Evolutionary conservation across 139 green algal genomes (phyloP).

Genomic region (Micractinium conductrix): DNA sequence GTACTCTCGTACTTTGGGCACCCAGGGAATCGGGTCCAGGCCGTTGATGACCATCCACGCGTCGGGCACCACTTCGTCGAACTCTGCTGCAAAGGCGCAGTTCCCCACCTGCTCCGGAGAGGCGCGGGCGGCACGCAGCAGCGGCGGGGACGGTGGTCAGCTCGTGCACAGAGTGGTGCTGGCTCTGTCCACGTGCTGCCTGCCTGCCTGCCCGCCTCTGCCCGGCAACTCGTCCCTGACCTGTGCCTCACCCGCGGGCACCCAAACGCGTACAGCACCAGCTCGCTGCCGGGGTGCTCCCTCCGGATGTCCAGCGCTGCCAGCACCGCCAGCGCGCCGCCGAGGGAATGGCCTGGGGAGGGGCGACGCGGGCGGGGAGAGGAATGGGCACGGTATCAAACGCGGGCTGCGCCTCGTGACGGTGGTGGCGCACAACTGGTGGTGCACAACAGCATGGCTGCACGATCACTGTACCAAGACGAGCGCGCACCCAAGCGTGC

Average conservation of each 20-base stretch:
- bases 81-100: not conserved
- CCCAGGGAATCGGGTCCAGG: constrained; percentile 14
- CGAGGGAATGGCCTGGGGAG: constrained; percentile 20
- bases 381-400: no score
- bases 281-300: not conserved
- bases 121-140: not conserved
- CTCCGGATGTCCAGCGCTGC: not conserved
- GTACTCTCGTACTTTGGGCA: constrained; percentile 15
- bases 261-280: not conserved
- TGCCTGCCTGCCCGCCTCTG: not conserved
- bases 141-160: no score
- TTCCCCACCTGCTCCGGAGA: constrained; percentile 21
- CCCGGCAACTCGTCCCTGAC: no score
- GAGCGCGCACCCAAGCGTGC: not conserved
- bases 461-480: no score
- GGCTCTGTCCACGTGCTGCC: not conserved
- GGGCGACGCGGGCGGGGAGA: no score
- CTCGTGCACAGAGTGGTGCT: not conserved
- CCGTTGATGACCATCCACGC: not conserved
- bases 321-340: constrained; percentile 28
- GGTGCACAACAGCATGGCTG: not conserved
- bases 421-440: no score
- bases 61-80: not conserved
- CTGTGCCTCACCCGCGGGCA: not conserved
- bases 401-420: no score